Evolutionary conservation across 208 protist species (phyloP).

Genomic region (Endotrypanum monterogeii): DNA sequence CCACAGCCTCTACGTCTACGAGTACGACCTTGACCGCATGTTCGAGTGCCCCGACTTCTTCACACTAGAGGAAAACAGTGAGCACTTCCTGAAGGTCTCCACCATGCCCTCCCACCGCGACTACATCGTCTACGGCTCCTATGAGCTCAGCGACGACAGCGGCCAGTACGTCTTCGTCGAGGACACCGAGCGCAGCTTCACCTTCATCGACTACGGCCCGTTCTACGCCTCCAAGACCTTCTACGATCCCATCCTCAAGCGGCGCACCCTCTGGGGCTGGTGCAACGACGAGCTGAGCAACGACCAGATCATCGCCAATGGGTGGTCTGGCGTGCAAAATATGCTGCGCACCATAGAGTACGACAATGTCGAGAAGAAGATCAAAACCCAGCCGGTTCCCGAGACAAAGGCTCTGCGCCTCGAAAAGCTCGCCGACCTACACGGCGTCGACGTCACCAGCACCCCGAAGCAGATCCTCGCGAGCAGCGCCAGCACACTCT

Average conservation of each 20-base stretch:
- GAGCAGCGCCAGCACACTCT: conserved; percentile 19
- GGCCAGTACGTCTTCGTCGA: conserved; percentile 11
- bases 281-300: conserved; percentile 14
- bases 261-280: conserved; percentile 19
- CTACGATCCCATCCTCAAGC: conserved; percentile 28
- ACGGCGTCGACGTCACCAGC: conserved; percentile 9
- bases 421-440: conserved; percentile 12
- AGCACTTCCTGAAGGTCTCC: not conserved
- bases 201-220: conserved; percentile 28
- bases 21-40: not conserved
- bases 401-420: conserved; percentile 34
- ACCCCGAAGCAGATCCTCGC: conserved; percentile 20
- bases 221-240: conserved; percentile 32
- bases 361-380: conserved; percentile 28
- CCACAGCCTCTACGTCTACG: conserved; percentile 31
- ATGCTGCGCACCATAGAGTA: conserved; percentile 29
- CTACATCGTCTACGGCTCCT: conserved; percentile 17
- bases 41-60: conserved; percentile 42
- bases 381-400: conserved; percentile 34
- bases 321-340: conserved; percentile 29
- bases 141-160: not conserved
- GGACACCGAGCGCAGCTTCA: not conserved
- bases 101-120: not conserved
- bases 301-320: conserved; percentile 1
- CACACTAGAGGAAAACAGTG: not conserved